Evolutionary conservation across 2,329 filamentous ascomycete genomes (phyloP).

Genomic region (Chaetomium sp.): DNA sequence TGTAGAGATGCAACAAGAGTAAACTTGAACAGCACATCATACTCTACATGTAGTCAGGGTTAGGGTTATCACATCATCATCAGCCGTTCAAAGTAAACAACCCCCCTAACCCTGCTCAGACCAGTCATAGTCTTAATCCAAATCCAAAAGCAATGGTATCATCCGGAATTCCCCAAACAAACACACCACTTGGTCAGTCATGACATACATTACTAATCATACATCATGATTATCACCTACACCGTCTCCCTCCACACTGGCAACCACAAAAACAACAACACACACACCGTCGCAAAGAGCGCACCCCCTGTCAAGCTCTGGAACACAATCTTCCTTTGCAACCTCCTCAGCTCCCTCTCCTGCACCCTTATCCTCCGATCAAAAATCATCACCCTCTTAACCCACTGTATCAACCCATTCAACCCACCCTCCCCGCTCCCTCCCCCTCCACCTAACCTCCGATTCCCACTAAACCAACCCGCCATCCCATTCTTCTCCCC

Average conservation of each 20-base stretch:
- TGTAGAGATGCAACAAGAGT: too few relatives aligned
- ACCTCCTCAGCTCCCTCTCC: slow-evolving; percentile 35
- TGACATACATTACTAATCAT: neutral
- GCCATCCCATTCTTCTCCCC: neutral
- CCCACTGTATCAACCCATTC: too few relatives aligned
- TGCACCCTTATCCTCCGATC: slow-evolving; percentile 41
- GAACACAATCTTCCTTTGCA: slow-evolving; percentile 40
- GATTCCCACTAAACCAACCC: slow-evolving; percentile 8
- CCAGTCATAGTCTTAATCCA: too few relatives aligned
- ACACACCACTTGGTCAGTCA: neutral
- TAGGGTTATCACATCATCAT: too few relatives aligned
- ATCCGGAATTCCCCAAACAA: too few relatives aligned
- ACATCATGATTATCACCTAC: slow-evolving; percentile 1
- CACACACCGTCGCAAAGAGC: slow-evolving; percentile 31
- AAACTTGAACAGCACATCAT: too few relatives aligned
- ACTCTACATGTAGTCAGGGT: too few relatives aligned
- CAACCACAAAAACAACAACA: slow-evolving; percentile 37
- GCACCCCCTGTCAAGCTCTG: slow-evolving; percentile 36
- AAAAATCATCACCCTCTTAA: slow-evolving; percentile 41
- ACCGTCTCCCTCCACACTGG: slow-evolving; percentile 37
- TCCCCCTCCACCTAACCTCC: neutral
- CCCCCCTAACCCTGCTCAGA: too few relatives aligned
- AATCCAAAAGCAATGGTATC: too few relatives aligned
- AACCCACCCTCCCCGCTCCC: slow-evolving; percentile 25
- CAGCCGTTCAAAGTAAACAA: too few relatives aligned